Base-by-base conservation (phyloP, 2,329 filamentous ascomycete genomes). In the Colletotrichum sp. region DNA sequence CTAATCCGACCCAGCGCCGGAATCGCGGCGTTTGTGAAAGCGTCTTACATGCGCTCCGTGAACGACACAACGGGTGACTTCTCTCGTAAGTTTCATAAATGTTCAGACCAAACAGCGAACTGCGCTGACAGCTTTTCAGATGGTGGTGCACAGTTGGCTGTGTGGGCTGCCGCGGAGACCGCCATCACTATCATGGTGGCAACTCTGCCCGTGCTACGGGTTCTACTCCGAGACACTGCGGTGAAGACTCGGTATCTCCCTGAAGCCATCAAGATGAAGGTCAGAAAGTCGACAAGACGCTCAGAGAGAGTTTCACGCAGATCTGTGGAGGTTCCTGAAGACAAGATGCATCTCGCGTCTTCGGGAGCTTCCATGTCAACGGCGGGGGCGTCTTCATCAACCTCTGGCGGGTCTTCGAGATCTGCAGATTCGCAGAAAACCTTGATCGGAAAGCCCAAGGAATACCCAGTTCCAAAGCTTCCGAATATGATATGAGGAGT, bases 131-230 rank as follows among this genome's bases (percentile, higher is more conserved):
- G 75, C 80, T 26, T 82, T 64, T 80, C 80, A 81, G 81, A 32
- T 12, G 74, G 74, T 12, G 74, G 70, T 36, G 74, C 70, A 26
- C 44, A 76, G 48, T 30, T 76, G 44, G 48, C 74, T 30, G 70
- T 76, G 5, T 76, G 74, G 74, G 74, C 70, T 10, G 78, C 79
- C 16, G 81, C 81, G 12, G 83, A 85, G 75, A 81, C 81, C 7
- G 81, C 82, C 52, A 82, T 83, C 18, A 84, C 83, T 15, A 84
- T 85, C 63, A 82, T 84, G 77, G 83, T 81, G 7, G 79, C 82
- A 2, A 84, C 82, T 15, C 81, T 84, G 30, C 83, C 77, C 5
- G 79, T 84, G 10, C 72, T 84, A n/a, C 64, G 74, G 5, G 74
- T 74, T 32, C 28, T 76, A 6, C 59, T 76, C 8, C 74, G 74